Evolutionary conservation across 2,329 filamentous ascomycete species (phyloP).

Genomic region (Diaporthe vexans): DNA sequence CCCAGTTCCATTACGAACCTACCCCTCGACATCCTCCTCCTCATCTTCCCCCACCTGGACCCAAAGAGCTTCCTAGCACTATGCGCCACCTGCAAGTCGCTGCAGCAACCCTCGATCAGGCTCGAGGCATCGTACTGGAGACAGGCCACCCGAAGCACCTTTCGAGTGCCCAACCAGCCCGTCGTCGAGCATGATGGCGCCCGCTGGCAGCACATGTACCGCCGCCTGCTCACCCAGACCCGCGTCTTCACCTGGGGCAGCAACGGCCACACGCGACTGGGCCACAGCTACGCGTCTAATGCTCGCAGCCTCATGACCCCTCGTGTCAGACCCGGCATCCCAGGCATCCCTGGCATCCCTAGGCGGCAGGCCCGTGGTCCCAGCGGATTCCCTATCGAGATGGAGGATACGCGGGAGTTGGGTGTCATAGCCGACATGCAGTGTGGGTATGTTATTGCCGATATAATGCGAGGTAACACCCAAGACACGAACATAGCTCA

Average conservation of each 20-base stretch:
- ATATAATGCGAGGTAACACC: neutral
- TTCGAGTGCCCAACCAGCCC: slow-evolving; percentile 20
- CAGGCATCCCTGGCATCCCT: no score
- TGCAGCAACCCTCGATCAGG: slow-evolving; percentile 10
- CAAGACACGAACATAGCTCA: neutral
- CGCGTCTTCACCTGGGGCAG: slow-evolving; percentile 15
- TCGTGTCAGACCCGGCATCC: neutral
- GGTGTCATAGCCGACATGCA: slow-evolving; percentile 16
- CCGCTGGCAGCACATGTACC: slow-evolving; percentile 18
- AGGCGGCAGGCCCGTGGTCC: neutral
- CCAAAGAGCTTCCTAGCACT: slow-evolving; percentile 16
- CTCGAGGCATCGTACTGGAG: slow-evolving; percentile 24
- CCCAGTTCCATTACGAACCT: neutral
- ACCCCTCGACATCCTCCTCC: slow-evolving; percentile 18
- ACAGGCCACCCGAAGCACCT: slow-evolving; percentile 18
- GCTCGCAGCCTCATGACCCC: neutral
- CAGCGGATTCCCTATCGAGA: neutral
- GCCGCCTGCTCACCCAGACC: slow-evolving; percentile 17
- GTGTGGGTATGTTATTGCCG: neutral
- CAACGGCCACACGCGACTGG: slow-evolving; percentile 16
- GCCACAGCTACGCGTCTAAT: neutral
- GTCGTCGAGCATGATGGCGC: slow-evolving; percentile 9
- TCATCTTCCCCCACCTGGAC: slow-evolving; percentile 21
- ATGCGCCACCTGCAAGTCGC: slow-evolving; percentile 21
- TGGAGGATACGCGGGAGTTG: neutral